Evolutionary conservation across 2,329 filamentous ascomycete species (phyloP).

Genomic region (Fusarium veterinarium): DNA sequence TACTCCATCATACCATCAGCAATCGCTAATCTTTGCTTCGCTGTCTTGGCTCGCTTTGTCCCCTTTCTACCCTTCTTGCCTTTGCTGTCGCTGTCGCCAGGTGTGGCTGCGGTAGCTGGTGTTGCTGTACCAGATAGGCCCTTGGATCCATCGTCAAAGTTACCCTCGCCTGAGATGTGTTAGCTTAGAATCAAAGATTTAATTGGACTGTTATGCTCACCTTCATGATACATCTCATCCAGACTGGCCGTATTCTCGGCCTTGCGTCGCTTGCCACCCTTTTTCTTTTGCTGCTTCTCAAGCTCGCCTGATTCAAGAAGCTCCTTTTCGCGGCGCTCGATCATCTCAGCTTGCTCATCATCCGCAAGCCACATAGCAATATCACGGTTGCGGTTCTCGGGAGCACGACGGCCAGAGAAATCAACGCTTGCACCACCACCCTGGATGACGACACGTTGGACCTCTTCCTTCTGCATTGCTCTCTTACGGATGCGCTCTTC

Average conservation of each 20-base stretch:
- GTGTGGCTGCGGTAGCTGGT: constrained; percentile 87
- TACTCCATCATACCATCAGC: constrained; percentile 66
- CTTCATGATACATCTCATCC: constrained; percentile 99
- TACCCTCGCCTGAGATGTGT: constrained; percentile 80
- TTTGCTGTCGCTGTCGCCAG: constrained; percentile 68
- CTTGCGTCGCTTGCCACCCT: constrained; percentile 67
- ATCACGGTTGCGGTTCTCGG: constrained; percentile 95
- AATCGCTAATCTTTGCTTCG: constrained; percentile 75
- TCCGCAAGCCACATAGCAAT: constrained; percentile 99
- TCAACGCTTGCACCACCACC: constrained; percentile 92
- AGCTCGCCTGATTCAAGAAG: constrained; percentile 77
- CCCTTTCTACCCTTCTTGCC: constrained; percentile 69
- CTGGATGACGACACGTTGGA: constrained; percentile 95
- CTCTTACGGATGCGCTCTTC: constrained; percentile 98
- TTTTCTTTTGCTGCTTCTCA: constrained; percentile 73
- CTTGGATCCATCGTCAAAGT: constrained; percentile 91
- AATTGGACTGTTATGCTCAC: constrained; percentile 65
- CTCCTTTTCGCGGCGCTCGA: constrained; percentile 93
- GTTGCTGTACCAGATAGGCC: constrained; percentile 68
- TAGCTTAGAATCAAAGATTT: constrained; percentile 30
- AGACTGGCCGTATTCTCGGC: constrained; percentile 71
- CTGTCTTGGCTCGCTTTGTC: constrained; percentile 69
- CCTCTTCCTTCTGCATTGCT: constrained; percentile 97
- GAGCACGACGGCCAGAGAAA: constrained; percentile 89
- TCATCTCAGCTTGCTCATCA: constrained; percentile 93